These are phyloP conservation scores for Trichoderma sp. DNA, from an alignment of 2,329 filamentous ascomycete species.

Conservation along the genomic window DNA sequence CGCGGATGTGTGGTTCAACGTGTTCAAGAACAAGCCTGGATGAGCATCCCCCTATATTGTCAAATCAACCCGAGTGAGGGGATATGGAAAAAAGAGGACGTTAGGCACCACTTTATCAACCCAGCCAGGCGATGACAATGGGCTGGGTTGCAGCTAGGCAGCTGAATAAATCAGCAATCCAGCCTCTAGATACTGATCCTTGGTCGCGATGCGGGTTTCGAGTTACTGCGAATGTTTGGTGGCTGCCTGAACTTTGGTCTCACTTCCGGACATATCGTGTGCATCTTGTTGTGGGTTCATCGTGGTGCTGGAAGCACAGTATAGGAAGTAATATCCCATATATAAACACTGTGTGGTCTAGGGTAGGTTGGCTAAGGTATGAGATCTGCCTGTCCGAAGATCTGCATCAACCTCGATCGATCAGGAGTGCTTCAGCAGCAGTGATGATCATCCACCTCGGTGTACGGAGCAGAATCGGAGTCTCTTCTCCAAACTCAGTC, in stretches of 20 bases:
- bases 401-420: background rate
- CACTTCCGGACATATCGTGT: background rate
- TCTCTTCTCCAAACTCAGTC: background rate
- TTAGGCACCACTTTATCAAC: slow-evolving; percentile 23
- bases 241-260: slow-evolving; percentile 8
- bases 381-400: background rate
- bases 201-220: background rate
- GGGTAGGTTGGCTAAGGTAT: background rate
- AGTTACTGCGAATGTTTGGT: background rate
- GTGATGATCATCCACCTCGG: background rate
- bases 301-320: background rate
- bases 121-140: slow-evolving; percentile 2
- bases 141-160: slow-evolving; percentile 2
- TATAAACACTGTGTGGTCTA: background rate
- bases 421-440: background rate
- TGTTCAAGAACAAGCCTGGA: background rate
- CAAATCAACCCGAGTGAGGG: background rate
- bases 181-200: background rate
- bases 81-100: background rate
- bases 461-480: background rate
- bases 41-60: slow-evolving; percentile 9
- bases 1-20: background rate
- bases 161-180: slow-evolving; percentile 4
- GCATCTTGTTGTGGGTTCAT: background rate
- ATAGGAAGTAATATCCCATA: accelerated